Conservation (phyloP, 495 filamentous ascomycete genomes). For the Cetradonia linearis region DNA sequence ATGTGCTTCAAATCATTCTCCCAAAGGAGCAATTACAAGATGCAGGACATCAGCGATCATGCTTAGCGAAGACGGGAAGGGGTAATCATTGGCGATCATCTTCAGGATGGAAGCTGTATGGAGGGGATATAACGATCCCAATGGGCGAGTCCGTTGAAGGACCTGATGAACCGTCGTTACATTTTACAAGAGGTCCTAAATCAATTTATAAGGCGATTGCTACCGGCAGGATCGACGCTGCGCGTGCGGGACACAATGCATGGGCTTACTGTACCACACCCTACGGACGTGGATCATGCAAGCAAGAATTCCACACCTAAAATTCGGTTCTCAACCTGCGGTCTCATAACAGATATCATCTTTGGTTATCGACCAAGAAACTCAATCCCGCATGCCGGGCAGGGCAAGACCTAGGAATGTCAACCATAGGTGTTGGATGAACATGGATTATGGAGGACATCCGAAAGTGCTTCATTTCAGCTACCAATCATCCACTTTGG, state of each 20-base stretch:
- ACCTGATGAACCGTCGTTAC: background rate
- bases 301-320: background rate
- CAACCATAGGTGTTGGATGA: background rate
- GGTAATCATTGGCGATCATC: background rate
- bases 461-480: background rate
- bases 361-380: background rate
- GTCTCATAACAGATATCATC: background rate
- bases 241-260: background rate
- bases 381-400: background rate
- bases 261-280: slow-evolving; percentile 1
- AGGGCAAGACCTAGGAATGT: background rate
- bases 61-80: background rate
- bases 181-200: background rate
- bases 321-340: background rate
- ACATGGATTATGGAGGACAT: background rate
- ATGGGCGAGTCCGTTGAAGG: background rate
- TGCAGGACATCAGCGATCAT: background rate
- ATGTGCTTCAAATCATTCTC: background rate
- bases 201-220: background rate
- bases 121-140: background rate
- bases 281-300: background rate
- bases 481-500: background rate
- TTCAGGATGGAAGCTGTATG: background rate
- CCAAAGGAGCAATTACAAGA: background rate
- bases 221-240: background rate